Percentiles rank a stretch among this genome's conserved stretches.
phyloP scores from a whole-genome alignment of 1,284 basidiomycete genomes.

The Earliella scabrosa region DNA sequence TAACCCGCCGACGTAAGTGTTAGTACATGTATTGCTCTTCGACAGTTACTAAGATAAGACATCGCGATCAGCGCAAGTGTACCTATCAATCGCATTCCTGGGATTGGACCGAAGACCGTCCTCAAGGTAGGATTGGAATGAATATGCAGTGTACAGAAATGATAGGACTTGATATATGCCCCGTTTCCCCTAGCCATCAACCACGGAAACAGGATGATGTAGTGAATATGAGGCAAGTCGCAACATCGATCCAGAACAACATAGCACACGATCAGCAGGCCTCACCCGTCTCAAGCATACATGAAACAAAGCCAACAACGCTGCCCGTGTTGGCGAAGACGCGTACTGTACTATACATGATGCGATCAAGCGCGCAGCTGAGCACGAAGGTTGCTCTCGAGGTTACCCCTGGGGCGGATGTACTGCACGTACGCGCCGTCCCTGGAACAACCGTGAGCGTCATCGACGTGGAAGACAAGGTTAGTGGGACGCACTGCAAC shows the following conservation, averaged over 20 bases:
- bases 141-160: neutral
- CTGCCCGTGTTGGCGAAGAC: conserved; percentile 20
- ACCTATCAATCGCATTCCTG: conserved; percentile 10
- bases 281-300: too few relatives aligned
- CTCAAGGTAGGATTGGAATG: conserved; percentile 6
- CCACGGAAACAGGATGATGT: conserved; percentile 63
- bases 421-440: conserved; percentile 89
- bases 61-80: too few relatives aligned
- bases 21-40: too few relatives aligned
- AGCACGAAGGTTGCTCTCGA: conserved; percentile 85
- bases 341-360: conserved; percentile 30
- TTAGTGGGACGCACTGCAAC: conserved; percentile 66
- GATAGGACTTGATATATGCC: conserved; percentile 58
- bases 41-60: too few relatives aligned
- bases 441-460: conserved; percentile 45
- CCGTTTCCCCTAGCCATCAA: conserved; percentile 81
- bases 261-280: neutral
- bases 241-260: conserved; percentile 4
- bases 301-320: conserved; percentile 18
- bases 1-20: too few relatives aligned
- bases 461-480: neutral
- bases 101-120: conserved; percentile 1
- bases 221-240: conserved; percentile 70
- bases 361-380: conserved; percentile 68
- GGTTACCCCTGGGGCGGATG: conserved; percentile 85